Conservation (phyloP, 1,139 yeast species). For the Zygoascus sp. region DNA sequence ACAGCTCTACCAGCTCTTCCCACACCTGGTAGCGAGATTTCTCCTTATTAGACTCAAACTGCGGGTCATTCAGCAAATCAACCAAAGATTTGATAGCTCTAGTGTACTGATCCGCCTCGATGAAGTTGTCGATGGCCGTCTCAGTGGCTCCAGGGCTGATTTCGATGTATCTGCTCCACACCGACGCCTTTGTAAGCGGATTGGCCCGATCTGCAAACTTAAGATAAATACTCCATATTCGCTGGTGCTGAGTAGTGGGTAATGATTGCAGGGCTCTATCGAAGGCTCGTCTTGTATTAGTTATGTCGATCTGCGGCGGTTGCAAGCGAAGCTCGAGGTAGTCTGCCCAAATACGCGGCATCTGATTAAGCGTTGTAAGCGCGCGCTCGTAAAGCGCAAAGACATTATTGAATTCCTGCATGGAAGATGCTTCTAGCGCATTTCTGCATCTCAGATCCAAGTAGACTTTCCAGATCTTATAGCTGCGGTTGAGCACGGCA, state of each 20-base stretch:
- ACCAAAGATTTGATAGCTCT: constrained; percentile 32
- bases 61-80: constrained; percentile 33
- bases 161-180: constrained; percentile 46
- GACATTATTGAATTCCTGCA: constrained; percentile 36
- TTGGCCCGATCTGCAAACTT: constrained; percentile 44
- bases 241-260: constrained; percentile 50
- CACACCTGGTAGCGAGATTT: constrained; percentile 44
- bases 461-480: constrained; percentile 55
- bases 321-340: constrained; percentile 43
- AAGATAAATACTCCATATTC: constrained; percentile 58
- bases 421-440: constrained; percentile 23
- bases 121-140: constrained; percentile 28
- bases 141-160: constrained; percentile 39
- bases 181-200: constrained; percentile 43
- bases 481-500: constrained; percentile 43
- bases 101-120: constrained; percentile 26
- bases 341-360: constrained; percentile 53
- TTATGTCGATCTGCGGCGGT: constrained; percentile 37
- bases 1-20: constrained; percentile 45
- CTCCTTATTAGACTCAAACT: constrained; percentile 35
- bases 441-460: constrained; percentile 41
- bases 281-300: constrained; percentile 46
- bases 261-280: constrained; percentile 50
- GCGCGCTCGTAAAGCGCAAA: constrained; percentile 47
- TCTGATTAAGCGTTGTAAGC: constrained; percentile 41